A percentile compares a stretch with the other conserved stretches of the same genome.
Conservation (phyloP, 129 eudicot species). For the Mikania micrantha region DNA sequence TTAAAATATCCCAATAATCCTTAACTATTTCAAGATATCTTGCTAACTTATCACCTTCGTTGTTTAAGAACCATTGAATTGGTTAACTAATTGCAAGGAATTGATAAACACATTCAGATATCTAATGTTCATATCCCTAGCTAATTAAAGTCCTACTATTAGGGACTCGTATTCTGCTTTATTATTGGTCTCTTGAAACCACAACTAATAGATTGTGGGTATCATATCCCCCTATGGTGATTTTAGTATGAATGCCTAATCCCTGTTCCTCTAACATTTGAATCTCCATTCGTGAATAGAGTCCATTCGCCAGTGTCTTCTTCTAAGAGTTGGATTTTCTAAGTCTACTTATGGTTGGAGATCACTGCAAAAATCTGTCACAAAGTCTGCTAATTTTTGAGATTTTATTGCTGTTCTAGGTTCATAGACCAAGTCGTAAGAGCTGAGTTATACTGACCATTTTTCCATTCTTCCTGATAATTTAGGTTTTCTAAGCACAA, state of each 20-base stretch:
- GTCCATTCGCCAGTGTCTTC: too few species aligned
- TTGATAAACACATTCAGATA: background rate
- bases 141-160: too few species aligned
- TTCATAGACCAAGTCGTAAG: background rate
- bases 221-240: background rate
- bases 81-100: background rate
- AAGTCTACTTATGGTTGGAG: too few species aligned
- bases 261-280: background rate
- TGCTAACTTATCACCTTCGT: too few species aligned
- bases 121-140: background rate
- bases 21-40: background rate
- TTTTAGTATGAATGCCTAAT: background rate
- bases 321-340: too few species aligned
- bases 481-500: too few species aligned
- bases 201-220: background rate
- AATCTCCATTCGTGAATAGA: background rate
- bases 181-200: background rate
- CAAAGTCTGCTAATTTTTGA: background rate
- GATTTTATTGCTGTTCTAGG: background rate
- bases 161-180: background rate
- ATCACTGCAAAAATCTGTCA: background rate
- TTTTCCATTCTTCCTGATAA: too few species aligned
- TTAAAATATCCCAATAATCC: too few species aligned
- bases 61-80: background rate
- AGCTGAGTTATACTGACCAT: too few species aligned